Evolutionary conservation across 2,329 filamentous ascomycete genomes (phyloP), one percentile per base, ranked within the genome.

Genomic region (Cladobotryum protrusum): DNA sequence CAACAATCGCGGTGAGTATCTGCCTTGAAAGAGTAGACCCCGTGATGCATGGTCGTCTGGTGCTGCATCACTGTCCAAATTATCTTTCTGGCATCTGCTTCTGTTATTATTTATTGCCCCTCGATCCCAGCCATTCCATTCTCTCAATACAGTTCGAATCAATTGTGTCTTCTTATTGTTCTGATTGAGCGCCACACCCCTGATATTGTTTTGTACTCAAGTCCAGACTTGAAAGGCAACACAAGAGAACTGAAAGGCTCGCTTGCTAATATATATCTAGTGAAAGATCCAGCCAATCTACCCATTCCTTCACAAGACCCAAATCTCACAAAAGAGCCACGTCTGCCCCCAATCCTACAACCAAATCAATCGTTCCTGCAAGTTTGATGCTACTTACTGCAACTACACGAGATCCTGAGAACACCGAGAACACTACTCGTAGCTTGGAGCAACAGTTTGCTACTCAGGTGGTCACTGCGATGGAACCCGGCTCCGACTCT

Each of bases 261-360:
- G 24, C 7, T 29, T 29, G 24, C 24, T 29, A 29, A 29, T 29
- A 29, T 29, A 29, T 29, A 29, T 29, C 24, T 37, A 37, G 35
- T 17, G 14, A 37, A n/a, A 37, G 15, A 6, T 20, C 39, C 19
- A 15, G 7, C 19, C 18, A 19, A 12, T 13, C 39, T 18, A 12
- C 15, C 19, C 9, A 3, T 18, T 19, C 39, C n/a, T 18, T 42
- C 17, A 7, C 7, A 15, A 44, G 8, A 13, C 29, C 61, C 1
- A 68, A 60, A 44, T 58, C 63, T 34, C 76, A 79, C 59, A 78
- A 77, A 57, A 65, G 76, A 50, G 70, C 75, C 3, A 68, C 70
- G 15, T 79, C 76, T 8, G 76, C 75, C 6, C 75, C 76, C 11
- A 67, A 73, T 51, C 72, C 74, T 47, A 61, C 67, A 8, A 29